Evolutionary conservation across 2,329 filamentous ascomycete species (phyloP).

Genomic region (Sporothrix pseudoabietina): DNA sequence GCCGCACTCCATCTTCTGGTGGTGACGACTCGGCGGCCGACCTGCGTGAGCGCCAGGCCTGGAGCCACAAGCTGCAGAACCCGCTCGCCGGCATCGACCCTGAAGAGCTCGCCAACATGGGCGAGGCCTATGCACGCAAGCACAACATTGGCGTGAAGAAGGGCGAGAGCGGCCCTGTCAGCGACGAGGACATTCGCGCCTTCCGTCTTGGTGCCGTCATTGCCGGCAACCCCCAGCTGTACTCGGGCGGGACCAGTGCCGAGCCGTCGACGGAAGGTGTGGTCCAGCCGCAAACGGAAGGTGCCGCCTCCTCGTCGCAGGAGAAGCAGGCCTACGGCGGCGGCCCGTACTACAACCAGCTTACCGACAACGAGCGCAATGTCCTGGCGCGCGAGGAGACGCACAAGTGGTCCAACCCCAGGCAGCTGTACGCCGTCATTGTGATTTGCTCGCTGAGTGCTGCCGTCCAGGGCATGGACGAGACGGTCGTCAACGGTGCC

Average conservation of each 20-base stretch:
- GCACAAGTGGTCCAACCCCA: constrained; percentile 70
- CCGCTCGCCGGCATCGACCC: constrained; percentile 46
- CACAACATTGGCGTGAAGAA: constrained; percentile 51
- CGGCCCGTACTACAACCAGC: constrained; percentile 42
- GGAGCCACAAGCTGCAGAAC: constrained; percentile 43
- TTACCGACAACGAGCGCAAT: constrained; percentile 60
- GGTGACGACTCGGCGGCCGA: constrained; percentile 6
- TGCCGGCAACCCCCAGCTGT: constrained; percentile 55
- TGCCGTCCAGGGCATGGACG: constrained; percentile 72
- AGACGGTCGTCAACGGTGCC: constrained; percentile 69
- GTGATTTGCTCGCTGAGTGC: constrained; percentile 67
- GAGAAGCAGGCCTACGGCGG: constrained; percentile 20
- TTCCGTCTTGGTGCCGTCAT: constrained; percentile 63
- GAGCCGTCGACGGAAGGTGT: not conserved
- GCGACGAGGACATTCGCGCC: constrained; percentile 52
- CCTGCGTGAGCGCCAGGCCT: constrained; percentile 17
- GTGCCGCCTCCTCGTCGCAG: not conserved
- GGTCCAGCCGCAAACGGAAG: not conserved
- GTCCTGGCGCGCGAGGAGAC: constrained; percentile 62
- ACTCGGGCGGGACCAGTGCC: constrained; percentile 42
- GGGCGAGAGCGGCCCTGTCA: constrained; percentile 41
- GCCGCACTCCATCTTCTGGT: not conserved
- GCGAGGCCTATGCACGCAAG: constrained; percentile 56
- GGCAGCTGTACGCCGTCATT: constrained; percentile 66
- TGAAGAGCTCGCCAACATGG: constrained; percentile 57